These are phyloP conservation scores for Myochromella boudieri DNA, from an alignment of 768 basidiomycete species.

Conservation along the genomic window DNA sequence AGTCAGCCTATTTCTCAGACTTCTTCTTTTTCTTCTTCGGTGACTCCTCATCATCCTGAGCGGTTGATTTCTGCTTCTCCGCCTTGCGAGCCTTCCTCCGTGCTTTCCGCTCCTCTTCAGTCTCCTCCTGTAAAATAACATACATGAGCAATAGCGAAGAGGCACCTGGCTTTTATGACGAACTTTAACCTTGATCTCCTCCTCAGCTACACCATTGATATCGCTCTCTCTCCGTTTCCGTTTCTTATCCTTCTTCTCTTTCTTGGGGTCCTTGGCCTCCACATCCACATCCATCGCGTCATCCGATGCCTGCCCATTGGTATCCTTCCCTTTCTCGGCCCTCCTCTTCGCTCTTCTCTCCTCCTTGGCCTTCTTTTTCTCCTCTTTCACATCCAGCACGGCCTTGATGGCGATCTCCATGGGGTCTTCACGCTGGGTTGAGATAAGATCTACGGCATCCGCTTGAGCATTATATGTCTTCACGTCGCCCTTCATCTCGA, in stretches of 20 bases:
- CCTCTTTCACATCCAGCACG: constrained; percentile 81
- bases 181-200: constrained; percentile 40
- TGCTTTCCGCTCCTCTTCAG: constrained; percentile 82
- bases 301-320: constrained; percentile 29
- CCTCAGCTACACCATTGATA: constrained; percentile 41
- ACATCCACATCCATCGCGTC: constrained; percentile 28
- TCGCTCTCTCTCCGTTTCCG: constrained; percentile 61
- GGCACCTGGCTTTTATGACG: constrained; percentile 17
- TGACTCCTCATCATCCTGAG: constrained; percentile 40
- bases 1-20: constrained; percentile 34
- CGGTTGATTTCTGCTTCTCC: constrained; percentile 62
- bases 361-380: constrained; percentile 81
- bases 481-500: constrained; percentile 78
- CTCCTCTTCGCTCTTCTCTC: constrained; percentile 71
- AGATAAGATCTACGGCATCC: constrained; percentile 79
- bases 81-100: constrained; percentile 77
- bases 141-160: constrained; percentile 7
- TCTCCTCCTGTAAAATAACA: constrained; percentile 50
- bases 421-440: constrained; percentile 83
- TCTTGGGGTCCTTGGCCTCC: constrained; percentile 47
- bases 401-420: constrained; percentile 72
- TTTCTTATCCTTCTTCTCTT: constrained; percentile 36
- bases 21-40: constrained; percentile 66
- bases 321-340: constrained; percentile 46
- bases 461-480: constrained; percentile 85